These are phyloP conservation scores for Alternaria panax DNA, from an alignment of 2,329 filamentous ascomycete species.

Conservation along the genomic window DNA sequence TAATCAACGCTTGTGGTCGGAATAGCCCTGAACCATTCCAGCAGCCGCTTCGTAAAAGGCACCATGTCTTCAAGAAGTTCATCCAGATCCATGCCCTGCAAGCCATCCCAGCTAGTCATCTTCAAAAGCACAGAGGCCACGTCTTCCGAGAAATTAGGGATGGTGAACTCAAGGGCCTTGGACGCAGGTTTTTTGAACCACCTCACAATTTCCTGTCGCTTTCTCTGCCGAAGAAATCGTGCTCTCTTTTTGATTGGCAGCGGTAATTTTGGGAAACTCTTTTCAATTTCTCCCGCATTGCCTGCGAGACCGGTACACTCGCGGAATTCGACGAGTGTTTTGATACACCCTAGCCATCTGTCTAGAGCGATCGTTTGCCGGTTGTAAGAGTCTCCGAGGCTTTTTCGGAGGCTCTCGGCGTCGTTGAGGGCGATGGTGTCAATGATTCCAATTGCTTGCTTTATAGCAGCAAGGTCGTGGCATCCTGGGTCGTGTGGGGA, in stretches of 20 bases:
- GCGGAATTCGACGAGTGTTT: neutral
- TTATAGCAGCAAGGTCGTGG: neutral
- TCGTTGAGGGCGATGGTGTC: neutral
- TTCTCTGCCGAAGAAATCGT: neutral
- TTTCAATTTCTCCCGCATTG: neutral
- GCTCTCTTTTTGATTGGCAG: neutral
- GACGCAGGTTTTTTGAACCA: neutral
- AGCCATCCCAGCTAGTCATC: neutral
- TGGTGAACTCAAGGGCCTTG: neutral
- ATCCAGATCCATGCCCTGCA: neutral
- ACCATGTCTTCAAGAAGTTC: neutral
- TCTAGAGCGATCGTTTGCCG: neutral
- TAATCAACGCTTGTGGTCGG: no score
- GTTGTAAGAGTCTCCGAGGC: neutral
- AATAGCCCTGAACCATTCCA: neutral
- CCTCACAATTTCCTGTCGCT: neutral
- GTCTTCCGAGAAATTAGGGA: neutral
- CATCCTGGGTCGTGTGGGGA: neutral
- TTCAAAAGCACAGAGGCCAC: neutral
- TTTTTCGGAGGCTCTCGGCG: neutral
- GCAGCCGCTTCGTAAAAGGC: neutral
- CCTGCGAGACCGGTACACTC: neutral
- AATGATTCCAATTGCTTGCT: neutral
- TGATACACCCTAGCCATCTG: constrained; percentile 1
- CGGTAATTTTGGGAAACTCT: neutral